Evolutionary conservation across 179 eudicot genomes (phyloP), one percentile per base, ranked within the genome.

Genomic region (Monotropa hypopitys): DNA sequence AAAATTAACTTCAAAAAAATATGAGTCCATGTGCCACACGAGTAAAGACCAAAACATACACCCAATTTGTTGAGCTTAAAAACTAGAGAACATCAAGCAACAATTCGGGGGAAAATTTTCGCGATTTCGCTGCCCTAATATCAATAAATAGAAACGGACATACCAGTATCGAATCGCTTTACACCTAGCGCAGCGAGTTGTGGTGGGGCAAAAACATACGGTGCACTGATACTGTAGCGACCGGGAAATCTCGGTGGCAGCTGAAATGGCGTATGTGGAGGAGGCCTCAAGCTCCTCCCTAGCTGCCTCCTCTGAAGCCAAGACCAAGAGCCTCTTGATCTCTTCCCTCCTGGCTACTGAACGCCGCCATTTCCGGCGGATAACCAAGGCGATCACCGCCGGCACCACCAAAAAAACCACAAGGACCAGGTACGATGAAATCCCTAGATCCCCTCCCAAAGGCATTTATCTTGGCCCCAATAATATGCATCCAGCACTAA

Each of bases 111-210:
- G 18, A 18, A 3, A 61, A n/a, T 40, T 12, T 12, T 2, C 30
- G n/a, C 7, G 28, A 61, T 61, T 61, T 2, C 13, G 28, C 12
- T 18, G 38, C 67, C n/a, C 38, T 13, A 61, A 30, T 18, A 61
- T 4, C 63, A 35, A 50, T 6, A 67, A 47, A 50, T 49, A 35
- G 23, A 68, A 3, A 65, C 30, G n/a, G 0, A 47, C 18, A 78
- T 87, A 93, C 97, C 98, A 93, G 80, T 93, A 93, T 21, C 86
- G 82, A 71, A 90, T 91, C 6, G 91, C 79, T 83, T 91, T 93
- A 85, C 98, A 93, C 84, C 87, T 80, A 47, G 84, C 59, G 63
- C 87, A 88, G 0, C 89, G 86, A 6, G 84, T 79, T 2, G 76
- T 83, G 12, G 90, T 84, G 16, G 86, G 87, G 32, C 61, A 42